phyloP scores from a whole-genome alignment of 2,329 filamentous ascomycete species.

The Shiraia sp. region DNA sequence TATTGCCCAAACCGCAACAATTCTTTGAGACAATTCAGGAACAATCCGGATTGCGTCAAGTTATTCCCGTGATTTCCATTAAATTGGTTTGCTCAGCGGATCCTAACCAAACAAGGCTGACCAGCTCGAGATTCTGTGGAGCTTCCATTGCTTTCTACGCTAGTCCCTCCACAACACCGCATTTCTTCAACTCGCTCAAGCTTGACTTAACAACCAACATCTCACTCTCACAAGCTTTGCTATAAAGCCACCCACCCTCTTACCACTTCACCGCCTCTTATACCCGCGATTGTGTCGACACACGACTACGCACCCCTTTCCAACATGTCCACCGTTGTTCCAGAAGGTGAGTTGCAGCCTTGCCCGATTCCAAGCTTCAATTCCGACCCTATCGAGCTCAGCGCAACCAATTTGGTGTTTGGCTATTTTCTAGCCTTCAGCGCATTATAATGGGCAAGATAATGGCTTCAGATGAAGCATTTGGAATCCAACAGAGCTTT shows the following conservation, averaged over 20 bases:
- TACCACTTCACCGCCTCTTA: constrained; percentile 2
- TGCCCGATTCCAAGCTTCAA: constrained; percentile 10
- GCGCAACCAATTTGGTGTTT: not conserved
- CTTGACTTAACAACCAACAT: constrained; percentile 26
- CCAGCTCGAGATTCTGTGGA: constrained; percentile 33
- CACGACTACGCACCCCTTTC: constrained; percentile 5
- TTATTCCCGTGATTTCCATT: constrained; percentile 1
- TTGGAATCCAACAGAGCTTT: constrained; percentile 3
- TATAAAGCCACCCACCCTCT: constrained; percentile 1
- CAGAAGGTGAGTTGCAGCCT: constrained; percentile 47
- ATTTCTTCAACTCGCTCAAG: constrained; percentile 41
- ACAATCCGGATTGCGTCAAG: constrained; percentile 5
- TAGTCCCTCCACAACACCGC: constrained; percentile 39
- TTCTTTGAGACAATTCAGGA: constrained; percentile 4
- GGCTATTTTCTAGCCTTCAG: too few relatives aligned
- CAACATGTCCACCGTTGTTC: constrained; percentile 40
- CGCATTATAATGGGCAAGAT: too few relatives aligned
- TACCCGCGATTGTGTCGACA: constrained; percentile 3
- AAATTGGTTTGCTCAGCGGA: constrained; percentile 11
- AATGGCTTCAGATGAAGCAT: too few relatives aligned
- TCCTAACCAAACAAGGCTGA: constrained; percentile 21
- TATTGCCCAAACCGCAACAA: not conserved
- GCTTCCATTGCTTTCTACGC: constrained; percentile 47
- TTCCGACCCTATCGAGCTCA: not conserved
- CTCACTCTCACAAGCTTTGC: constrained; percentile 13